Percentiles rank a stretch among this genome's conserved stretches.
Conservation (phyloP, 108 stramenopile genomes). For the Cyclotella distinguenda region DNA sequence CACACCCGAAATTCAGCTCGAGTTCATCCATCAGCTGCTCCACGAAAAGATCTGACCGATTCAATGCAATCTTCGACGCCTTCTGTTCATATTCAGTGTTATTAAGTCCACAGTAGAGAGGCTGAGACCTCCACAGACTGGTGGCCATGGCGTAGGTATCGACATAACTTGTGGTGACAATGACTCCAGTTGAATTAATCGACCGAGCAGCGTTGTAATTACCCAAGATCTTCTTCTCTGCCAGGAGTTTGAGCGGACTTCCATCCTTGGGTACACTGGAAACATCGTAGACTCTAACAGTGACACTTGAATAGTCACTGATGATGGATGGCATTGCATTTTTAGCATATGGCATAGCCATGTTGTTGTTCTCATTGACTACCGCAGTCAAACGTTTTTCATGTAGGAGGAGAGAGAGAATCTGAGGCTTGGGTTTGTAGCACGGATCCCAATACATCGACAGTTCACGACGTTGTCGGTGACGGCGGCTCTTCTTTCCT, state of each 20-base stretch:
- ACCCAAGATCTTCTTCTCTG: conserved; percentile 39
- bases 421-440: conserved; percentile 48
- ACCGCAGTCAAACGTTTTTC: conserved; percentile 43
- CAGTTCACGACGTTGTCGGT: background rate
- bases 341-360: background rate
- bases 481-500: conserved; percentile 4
- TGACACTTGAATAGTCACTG: conserved; percentile 20
- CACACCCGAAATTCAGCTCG: conserved; percentile 30
- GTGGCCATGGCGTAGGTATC: conserved; percentile 26
- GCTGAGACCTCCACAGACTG: conserved; percentile 31
- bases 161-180: conserved; percentile 34
- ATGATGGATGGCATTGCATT: conserved; percentile 6
- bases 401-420: conserved; percentile 37
- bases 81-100: conserved; percentile 34
- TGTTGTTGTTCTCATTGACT: conserved; percentile 36
- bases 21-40: conserved; percentile 42
- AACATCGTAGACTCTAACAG: conserved; percentile 40
- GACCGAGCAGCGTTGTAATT: conserved; percentile 38
- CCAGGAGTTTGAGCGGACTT: conserved; percentile 35
- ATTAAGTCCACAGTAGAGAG: conserved; percentile 45
- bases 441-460: conserved; percentile 22
- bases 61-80: conserved; percentile 37
- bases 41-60: conserved; percentile 28
- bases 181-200: conserved; percentile 16
- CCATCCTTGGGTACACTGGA: conserved; percentile 40